Base-by-base conservation (phyloP, 768 basidiomycete genomes). In the Lactifluus echinatus region DNA sequence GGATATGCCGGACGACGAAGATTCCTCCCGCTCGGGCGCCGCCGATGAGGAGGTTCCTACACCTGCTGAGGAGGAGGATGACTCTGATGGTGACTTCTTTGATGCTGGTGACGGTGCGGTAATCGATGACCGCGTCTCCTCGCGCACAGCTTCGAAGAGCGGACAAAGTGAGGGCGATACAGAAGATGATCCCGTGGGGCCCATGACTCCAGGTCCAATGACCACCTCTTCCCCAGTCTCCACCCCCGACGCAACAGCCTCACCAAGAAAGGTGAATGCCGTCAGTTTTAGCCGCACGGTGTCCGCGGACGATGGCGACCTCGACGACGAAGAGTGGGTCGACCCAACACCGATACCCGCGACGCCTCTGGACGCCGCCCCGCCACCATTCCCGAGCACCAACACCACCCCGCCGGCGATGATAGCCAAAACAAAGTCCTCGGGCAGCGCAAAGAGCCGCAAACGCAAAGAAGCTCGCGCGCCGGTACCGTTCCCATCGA, bases 131-230 rank as follows among this genome's bases (percentile, higher is more conserved):
- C 21, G 74, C 71, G 14, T 75, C 76, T 15, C 76, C 76, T 19
- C 60, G 46, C 70, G 70, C 58, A 66, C 66, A 42, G 66, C 64
- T 53, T 71, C 72, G 43, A 67, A 70, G 31, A 69, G 72, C 14
- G 68, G 71, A 17, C 76, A 76, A 60, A 77, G 78, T 24, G 83
- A 85, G 56, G 75, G 73, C 1, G 84, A 86, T 49, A 85, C 84
- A 24, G 86, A 88, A 64, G 86, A 88, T 40, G 85, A 87, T 50
- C 78, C 81, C 0, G 76, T 84, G 2, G 84, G 80, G 15, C 86
- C 86, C 5, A 75, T 87, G 39, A 87, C 87, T 0, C 86, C 85
- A 28, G 79, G 84, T 8, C 80, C 82, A 4, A 17, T 12, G 2
- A 4, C 74, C 72, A 42, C 69, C 67, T 42, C 40, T 11, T 42